A percentile compares a stretch with the other conserved stretches of the same genome.
phyloP scores from a whole-genome alignment of 73 alveolate species.

The Paramecium sexaurelia region DNA sequence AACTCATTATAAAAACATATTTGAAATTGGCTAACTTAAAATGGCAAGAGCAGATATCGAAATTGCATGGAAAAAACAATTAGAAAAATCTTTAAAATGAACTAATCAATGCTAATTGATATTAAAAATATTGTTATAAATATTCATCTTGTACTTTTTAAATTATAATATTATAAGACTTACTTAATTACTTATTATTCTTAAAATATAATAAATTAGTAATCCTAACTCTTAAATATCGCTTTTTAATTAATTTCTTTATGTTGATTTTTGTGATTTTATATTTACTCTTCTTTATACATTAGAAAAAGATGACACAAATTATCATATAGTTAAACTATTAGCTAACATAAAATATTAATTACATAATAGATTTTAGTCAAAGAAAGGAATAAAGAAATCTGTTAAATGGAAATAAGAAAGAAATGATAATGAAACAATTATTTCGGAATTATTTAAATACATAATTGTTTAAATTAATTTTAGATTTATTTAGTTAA shows the following conservation, averaged over 20 bases:
- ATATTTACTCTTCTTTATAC: no score
- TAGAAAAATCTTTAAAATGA: conserved; percentile 24
- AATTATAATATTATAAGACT: no score
- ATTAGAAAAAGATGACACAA: no score
- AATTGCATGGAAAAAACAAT: conserved; percentile 36
- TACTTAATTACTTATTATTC: not conserved
- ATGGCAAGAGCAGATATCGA: conserved; percentile 26
- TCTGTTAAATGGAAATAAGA: not conserved
- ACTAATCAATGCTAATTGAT: not conserved
- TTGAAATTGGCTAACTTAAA: conserved; percentile 12
- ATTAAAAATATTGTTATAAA: not conserved
- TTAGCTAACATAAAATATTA: not conserved
- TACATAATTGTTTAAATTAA: not conserved
- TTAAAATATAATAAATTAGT: no score
- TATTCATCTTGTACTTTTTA: not conserved
- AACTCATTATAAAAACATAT: not conserved
- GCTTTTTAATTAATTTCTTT: not conserved
- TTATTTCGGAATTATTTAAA: not conserved
- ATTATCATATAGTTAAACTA: no score
- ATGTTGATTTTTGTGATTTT: no score
- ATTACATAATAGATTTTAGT: not conserved
- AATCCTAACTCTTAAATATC: no score
- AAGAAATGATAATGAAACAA: not conserved
- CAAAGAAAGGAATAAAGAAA: not conserved
- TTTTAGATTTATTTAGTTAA: not conserved